phyloP scores from a whole-genome alignment of 2,329 filamentous ascomycete species.

The Exophiala dermatitidis region DNA sequence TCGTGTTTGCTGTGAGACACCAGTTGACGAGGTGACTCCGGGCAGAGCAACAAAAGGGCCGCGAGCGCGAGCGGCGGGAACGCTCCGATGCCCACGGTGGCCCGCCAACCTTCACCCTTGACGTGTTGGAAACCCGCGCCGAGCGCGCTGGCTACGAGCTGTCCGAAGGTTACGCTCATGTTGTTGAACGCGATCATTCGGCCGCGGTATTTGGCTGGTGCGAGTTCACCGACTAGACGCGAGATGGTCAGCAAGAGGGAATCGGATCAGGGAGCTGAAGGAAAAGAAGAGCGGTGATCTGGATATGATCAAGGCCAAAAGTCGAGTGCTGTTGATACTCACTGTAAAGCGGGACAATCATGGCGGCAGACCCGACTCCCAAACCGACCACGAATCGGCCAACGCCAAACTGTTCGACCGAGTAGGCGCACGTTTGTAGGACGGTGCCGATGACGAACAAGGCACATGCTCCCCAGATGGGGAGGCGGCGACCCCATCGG shows the following conservation, averaged over 20 bases:
- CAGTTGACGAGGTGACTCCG: slow-evolving; percentile 55
- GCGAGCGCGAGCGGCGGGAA: slow-evolving; percentile 67
- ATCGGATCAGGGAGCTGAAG: too few species aligned
- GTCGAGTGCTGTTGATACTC: not conserved
- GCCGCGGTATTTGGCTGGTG: slow-evolving; percentile 15
- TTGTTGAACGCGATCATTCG: slow-evolving; percentile 43
- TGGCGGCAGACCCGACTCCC: slow-evolving; percentile 49
- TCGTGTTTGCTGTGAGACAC: slow-evolving; percentile 37
- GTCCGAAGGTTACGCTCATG: slow-evolving; percentile 77
- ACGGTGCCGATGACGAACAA: slow-evolving; percentile 40
- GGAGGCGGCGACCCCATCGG: slow-evolving; percentile 40
- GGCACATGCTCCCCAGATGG: slow-evolving; percentile 41
- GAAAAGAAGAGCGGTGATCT: too few species aligned
- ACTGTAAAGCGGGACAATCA: slow-evolving; percentile 58
- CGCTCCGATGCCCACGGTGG: slow-evolving; percentile 83
- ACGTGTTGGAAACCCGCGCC: slow-evolving; percentile 65
- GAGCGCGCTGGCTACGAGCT: slow-evolving; percentile 80
- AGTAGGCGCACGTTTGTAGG: slow-evolving; percentile 35
- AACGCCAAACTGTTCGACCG: slow-evolving; percentile 39
- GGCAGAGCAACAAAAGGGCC: slow-evolving; percentile 61
- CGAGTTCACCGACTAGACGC: slow-evolving; percentile 10
- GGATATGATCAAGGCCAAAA: too few species aligned
- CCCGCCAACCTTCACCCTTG: slow-evolving; percentile 63
- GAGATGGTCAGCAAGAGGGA: too few species aligned
- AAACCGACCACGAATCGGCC: slow-evolving; percentile 42